Evolutionary conservation across 768 basidiomycete genomes (phyloP).

Genomic region (Termitomyces sp.): DNA sequence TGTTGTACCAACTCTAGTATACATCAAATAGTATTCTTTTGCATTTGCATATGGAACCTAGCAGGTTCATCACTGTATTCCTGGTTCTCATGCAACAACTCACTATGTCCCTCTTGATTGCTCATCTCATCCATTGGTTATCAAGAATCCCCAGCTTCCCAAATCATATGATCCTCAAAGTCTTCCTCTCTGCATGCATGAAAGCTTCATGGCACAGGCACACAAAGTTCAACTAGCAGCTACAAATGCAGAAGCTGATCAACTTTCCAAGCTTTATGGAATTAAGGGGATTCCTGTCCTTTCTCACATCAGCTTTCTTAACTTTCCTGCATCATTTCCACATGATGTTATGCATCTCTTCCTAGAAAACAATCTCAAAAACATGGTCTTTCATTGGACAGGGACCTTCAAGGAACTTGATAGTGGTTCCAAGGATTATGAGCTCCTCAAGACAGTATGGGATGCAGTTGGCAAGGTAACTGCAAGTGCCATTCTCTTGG

Average conservation of each 20-base stretch:
- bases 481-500: constrained; percentile 25
- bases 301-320: constrained; percentile 27
- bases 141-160: neutral
- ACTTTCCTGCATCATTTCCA: constrained; percentile 37
- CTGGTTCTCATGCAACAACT: neutral
- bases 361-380: constrained; percentile 36
- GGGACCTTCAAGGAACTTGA: constrained; percentile 39
- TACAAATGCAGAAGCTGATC: constrained; percentile 17
- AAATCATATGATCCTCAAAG: constrained; percentile 19
- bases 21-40: too few species aligned
- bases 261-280: constrained; percentile 25
- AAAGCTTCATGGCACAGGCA: constrained; percentile 17
- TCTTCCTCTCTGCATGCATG: constrained; percentile 19
- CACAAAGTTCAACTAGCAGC: constrained; percentile 17
- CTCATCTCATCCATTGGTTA: constrained; percentile 2
- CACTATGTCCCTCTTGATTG: constrained; percentile 20
- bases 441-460: constrained; percentile 28
- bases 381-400: constrained; percentile 38
- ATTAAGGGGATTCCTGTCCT: constrained; percentile 37
- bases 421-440: constrained; percentile 25
- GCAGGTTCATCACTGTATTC: too few species aligned
- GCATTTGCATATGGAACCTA: too few species aligned
- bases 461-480: constrained; percentile 32
- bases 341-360: constrained; percentile 50
- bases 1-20: too few species aligned